phyloP scores from a whole-genome alignment of 2,329 filamentous ascomycete genomes.

The Exophiala xenobiotica region DNA sequence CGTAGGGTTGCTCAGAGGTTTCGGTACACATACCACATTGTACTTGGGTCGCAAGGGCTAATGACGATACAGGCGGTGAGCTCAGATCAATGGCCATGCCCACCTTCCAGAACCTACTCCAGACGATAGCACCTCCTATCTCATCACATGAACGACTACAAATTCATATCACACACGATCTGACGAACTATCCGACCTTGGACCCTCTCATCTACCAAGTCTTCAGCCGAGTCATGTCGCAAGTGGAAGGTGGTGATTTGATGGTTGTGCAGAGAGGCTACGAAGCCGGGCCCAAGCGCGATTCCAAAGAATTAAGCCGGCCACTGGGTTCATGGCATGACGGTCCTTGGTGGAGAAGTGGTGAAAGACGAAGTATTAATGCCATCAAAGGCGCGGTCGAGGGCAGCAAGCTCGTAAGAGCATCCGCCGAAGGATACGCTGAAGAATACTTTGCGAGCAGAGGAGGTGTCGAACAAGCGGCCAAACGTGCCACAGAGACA shows the following conservation, averaged over 20 bases:
- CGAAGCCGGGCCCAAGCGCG: conserved; percentile 71
- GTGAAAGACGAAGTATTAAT: conserved; percentile 71
- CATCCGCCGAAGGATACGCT: conserved; percentile 83
- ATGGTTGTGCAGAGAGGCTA: conserved; percentile 91
- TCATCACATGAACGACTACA: conserved; percentile 94
- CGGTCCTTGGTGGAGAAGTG: conserved; percentile 87
- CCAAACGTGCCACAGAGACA: conserved; percentile 73
- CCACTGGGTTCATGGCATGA: conserved; percentile 77
- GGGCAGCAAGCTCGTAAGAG: conserved; percentile 86
- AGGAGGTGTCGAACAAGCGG: conserved; percentile 78
- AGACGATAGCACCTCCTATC: conserved; percentile 93
- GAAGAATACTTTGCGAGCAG: conserved; percentile 75
- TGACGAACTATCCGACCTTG: conserved; percentile 89
- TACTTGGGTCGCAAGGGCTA: conserved; percentile 1
- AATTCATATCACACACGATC: conserved; percentile 96
- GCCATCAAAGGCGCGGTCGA: conserved; percentile 77
- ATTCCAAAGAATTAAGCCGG: conserved; percentile 55
- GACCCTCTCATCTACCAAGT: conserved; percentile 89
- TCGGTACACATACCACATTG: conserved; percentile 59
- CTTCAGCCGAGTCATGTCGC: conserved; percentile 96
- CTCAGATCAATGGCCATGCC: conserved; percentile 82
- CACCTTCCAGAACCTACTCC: conserved; percentile 90
- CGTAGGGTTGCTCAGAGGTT: conserved; percentile 71
- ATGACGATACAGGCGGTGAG: conserved; percentile 67
- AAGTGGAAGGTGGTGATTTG: conserved; percentile 94